Base-by-base conservation (phyloP, 768 basidiomycete genomes). In the Cystofilobasidium bisporidii region DNA sequence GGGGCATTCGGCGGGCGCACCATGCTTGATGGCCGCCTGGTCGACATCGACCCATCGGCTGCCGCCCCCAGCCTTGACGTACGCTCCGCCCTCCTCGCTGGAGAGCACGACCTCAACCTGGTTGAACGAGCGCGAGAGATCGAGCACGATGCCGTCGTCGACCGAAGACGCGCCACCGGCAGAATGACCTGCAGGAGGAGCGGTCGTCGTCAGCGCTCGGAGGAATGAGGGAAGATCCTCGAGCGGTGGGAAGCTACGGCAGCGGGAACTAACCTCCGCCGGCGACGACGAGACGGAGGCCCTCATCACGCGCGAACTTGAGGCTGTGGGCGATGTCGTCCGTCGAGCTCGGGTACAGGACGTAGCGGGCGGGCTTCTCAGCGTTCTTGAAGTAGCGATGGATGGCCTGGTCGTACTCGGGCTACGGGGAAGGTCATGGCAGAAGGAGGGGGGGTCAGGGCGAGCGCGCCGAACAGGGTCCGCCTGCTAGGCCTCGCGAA, bases 101-200 rank as follows among this genome's bases (percentile, higher is more conserved):
- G 18, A 2, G 18, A 24, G 43, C 20, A 48, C 47, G 33, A 63
- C 48, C 17, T 24, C 48, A 6, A 63, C 62, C 17, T 18, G 6
- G 11, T 17, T 30, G 14, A 63, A n/a, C 48, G 53, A 24, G 15
- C 62, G 15, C 2, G 30, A 30, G 32, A 63, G 62, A 24, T 63
- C 32, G 62, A 63, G 24, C 17, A 63, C 62, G 48, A 63, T n/a
- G 9, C 62, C 48, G 43, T 48, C 62, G 32, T 11, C n/a, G 62
- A 47, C 45, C 15, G 45, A 48, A 15, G 30, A 33, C 15, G 30
- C 30, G 22, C 48, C 33, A 9, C 20, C n/a, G 20, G 30, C 26
- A 11, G 47, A 63, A n/a, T 24, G 32, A n/a, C 26, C 30, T 47
- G 47, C n/a, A 48, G 9, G 15, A 24, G 24, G n/a, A 2, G n/a